Conservation (phyloP, 169 alveolate genomes). For the Plasmodium vinckei region DNA sequence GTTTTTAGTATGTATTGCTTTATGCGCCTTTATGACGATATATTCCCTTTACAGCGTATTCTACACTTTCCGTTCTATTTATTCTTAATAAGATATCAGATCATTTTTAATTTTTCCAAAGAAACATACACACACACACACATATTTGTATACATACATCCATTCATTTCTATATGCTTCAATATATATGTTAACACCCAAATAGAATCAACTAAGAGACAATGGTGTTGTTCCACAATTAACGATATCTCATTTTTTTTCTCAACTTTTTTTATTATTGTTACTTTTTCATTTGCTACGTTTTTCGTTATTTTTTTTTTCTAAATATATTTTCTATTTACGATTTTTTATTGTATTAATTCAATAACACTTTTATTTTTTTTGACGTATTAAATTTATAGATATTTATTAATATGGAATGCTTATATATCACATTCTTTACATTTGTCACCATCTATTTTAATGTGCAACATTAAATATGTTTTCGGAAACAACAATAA, state of each 20-base stretch:
- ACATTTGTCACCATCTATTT: not conserved
- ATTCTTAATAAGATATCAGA: conserved; percentile 18
- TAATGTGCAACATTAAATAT: no score
- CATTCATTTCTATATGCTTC: not conserved
- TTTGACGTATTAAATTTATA: not conserved
- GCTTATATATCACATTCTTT: not conserved
- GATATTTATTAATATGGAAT: not conserved
- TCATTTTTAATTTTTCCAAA: not conserved
- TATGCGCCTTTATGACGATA: conserved; percentile 52
- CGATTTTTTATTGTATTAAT: not conserved
- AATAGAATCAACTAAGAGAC: not conserved
- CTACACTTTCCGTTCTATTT: conserved; percentile 71
- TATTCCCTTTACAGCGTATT: conserved; percentile 68
- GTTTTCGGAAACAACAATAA: no score
- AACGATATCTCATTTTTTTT: not conserved
- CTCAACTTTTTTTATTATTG: not conserved
- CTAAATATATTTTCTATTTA: not conserved
- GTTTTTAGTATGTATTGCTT: conserved; percentile 66
- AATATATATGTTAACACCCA: not conserved
- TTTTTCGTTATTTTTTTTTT: not conserved
- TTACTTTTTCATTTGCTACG: not conserved
- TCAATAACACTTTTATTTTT: not conserved
- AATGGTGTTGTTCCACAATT: not conserved
- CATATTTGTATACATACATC: not conserved
- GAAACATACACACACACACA: not conserved